Percentiles rank a stretch among this genome's conserved stretches.
These are phyloP conservation scores for Aotearoamyces nothofagi DNA, from an alignment of 2,329 filamentous ascomycete genomes.

Conservation along the genomic window DNA sequence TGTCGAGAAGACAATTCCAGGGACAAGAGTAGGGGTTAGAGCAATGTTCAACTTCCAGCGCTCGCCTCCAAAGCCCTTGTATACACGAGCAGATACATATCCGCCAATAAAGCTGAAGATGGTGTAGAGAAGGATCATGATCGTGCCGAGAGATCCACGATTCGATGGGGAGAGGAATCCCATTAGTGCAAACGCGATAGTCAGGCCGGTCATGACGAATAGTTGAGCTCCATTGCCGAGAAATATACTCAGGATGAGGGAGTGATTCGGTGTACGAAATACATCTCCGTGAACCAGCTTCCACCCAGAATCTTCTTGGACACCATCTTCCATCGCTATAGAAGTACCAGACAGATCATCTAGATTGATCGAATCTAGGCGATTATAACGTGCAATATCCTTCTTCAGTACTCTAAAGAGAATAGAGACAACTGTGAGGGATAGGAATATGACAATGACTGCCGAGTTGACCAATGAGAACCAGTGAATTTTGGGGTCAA, in stretches of 20 bases:
- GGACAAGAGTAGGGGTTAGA: slow-evolving; percentile 73
- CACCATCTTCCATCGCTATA: slow-evolving; percentile 68
- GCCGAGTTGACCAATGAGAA: slow-evolving; percentile 95
- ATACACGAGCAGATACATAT: slow-evolving; percentile 77
- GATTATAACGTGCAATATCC: slow-evolving; percentile 94
- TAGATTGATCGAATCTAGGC: slow-evolving; percentile 77
- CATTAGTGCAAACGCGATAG: slow-evolving; percentile 82
- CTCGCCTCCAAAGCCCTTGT: slow-evolving; percentile 87
- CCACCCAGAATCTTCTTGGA: slow-evolving; percentile 97
- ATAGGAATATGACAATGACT: slow-evolving; percentile 83
- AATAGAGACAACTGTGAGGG: slow-evolving; percentile 85
- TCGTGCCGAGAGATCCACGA: slow-evolving; percentile 82
- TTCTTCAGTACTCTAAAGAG: slow-evolving; percentile 77
- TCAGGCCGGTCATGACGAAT: slow-evolving; percentile 94
- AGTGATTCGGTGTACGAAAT: slow-evolving; percentile 74
- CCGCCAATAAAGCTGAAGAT: slow-evolving; percentile 85
- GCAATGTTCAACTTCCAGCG: slow-evolving; percentile 90
- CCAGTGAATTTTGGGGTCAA: slow-evolving; percentile 97
- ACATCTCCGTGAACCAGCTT: slow-evolving; percentile 97
- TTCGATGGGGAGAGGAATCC: slow-evolving; percentile 94
- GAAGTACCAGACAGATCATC: slow-evolving; percentile 76
- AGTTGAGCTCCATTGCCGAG: slow-evolving; percentile 90
- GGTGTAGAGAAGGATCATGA: slow-evolving; percentile 87
- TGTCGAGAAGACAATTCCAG: slow-evolving; percentile 66
- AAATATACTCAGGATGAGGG: slow-evolving; percentile 72